phyloP scores from a whole-genome alignment of 805 yeast species.

The Barnettozyma sucrosica region DNA sequence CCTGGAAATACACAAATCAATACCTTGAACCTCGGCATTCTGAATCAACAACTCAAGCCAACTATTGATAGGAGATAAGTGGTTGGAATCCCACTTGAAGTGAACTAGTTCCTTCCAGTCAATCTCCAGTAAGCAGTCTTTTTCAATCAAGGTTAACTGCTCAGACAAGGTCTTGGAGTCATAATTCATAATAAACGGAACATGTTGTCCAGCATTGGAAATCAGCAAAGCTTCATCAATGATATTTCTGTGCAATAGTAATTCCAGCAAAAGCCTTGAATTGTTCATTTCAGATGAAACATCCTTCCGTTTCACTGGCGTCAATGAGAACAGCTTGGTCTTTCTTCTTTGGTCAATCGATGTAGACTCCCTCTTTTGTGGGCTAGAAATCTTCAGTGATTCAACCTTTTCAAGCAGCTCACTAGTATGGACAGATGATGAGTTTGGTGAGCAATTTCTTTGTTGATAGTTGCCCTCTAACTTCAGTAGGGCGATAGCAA shows the following conservation, averaged over 20 bases:
- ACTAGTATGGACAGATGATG: slow-evolving; percentile 19
- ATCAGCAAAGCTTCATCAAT: slow-evolving; percentile 19
- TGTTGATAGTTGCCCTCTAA: slow-evolving; percentile 60
- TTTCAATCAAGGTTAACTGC: slow-evolving; percentile 82
- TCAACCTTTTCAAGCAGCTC: slow-evolving; percentile 16
- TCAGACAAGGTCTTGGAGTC: slow-evolving; percentile 62
- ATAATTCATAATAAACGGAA: slow-evolving; percentile 75
- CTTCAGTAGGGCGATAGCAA: slow-evolving; percentile 67
- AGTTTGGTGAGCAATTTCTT: slow-evolving; percentile 5
- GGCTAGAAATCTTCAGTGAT: slow-evolving; percentile 15
- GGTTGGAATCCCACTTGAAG: slow-evolving; percentile 58
- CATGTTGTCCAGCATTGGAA: slow-evolving; percentile 46
- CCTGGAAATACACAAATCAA: slow-evolving; percentile 74
- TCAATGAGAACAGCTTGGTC: slow-evolving; percentile 31
- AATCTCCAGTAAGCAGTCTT: slow-evolving; percentile 74
- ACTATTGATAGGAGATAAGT: slow-evolving; percentile 62
- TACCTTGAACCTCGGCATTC: slow-evolving; percentile 56
- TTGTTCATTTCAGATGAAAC: slow-evolving; percentile 19
- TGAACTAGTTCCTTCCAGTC: slow-evolving; percentile 91
- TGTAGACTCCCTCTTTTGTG: slow-evolving; percentile 24
- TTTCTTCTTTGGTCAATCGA: slow-evolving; percentile 35
- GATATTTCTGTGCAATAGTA: slow-evolving; percentile 26
- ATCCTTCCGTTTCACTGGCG: slow-evolving; percentile 27
- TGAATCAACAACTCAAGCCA: slow-evolving; percentile 76
- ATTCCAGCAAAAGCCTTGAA: slow-evolving; percentile 35